Percentiles rank a stretch among this genome's conserved stretches.
These are phyloP conservation scores for Trichoderma atrobrunneum DNA, from an alignment of 2,329 filamentous ascomycete genomes.

Conservation along the genomic window DNA sequence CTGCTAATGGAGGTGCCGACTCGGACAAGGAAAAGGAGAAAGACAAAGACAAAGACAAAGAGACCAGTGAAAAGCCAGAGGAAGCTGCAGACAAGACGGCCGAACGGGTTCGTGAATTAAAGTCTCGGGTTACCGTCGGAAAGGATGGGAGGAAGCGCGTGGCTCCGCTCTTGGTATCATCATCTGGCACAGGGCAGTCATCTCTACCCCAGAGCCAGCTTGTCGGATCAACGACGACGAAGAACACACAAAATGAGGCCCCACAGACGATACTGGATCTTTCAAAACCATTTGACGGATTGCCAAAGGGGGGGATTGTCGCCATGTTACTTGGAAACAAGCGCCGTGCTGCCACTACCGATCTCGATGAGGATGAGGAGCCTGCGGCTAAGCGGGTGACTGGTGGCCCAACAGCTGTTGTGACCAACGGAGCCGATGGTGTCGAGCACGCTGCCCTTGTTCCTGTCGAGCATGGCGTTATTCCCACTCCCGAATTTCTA, in stretches of 20 bases:
- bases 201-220: slow-evolving; percentile 86
- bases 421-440: slow-evolving; percentile 74
- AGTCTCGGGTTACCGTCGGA: slow-evolving; percentile 88
- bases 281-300: slow-evolving; percentile 87
- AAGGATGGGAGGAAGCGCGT: slow-evolving; percentile 98
- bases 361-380: slow-evolving; percentile 73
- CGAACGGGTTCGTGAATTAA: slow-evolving; percentile 61
- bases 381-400: slow-evolving; percentile 50
- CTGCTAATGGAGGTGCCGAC: slow-evolving; percentile 40
- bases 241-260: slow-evolving; percentile 62
- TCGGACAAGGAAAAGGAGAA: slow-evolving; percentile 30
- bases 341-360: slow-evolving; percentile 70
- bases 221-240: slow-evolving; percentile 69
- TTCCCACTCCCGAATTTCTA: slow-evolving; percentile 76
- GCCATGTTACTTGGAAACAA: slow-evolving; percentile 91
- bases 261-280: slow-evolving; percentile 84
- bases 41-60: slow-evolving; percentile 17
- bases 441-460: slow-evolving; percentile 70
- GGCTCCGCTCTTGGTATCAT: slow-evolving; percentile 85
- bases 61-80: slow-evolving; percentile 32
- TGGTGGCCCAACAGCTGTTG: slow-evolving; percentile 69
- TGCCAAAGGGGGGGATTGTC: slow-evolving; percentile 84
- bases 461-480: slow-evolving; percentile 56
- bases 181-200: slow-evolving; percentile 80
- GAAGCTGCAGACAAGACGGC: slow-evolving; percentile 54